A percentile compares a stretch with the other conserved stretches of the same genome.
Conservation (phyloP, 2,329 filamentous ascomycete genomes). For the Penicillium italicum region DNA sequence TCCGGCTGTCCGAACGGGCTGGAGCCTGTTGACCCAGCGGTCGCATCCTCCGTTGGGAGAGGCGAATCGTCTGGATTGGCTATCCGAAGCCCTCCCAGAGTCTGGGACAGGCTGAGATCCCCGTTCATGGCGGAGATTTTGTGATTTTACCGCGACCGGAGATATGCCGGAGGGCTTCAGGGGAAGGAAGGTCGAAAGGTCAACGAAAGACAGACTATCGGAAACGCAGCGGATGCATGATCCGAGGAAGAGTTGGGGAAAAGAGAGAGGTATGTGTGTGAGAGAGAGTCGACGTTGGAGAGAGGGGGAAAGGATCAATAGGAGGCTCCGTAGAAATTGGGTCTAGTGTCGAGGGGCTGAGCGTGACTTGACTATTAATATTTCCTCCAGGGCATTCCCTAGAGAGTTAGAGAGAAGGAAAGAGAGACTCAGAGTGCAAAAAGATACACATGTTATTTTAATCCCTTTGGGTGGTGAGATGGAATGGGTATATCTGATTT, state of each 20-base stretch:
- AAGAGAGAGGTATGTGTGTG: neutral
- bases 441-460: neutral
- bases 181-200: slow-evolving; percentile 6
- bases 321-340: slow-evolving; percentile 23
- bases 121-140: slow-evolving; percentile 67
- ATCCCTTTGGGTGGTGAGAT: neutral
- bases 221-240: slow-evolving; percentile 32
- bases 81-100: slow-evolving; percentile 89
- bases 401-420: neutral
- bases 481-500: slow-evolving; percentile 3
- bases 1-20: slow-evolving; percentile 20
- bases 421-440: neutral
- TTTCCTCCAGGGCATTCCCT: neutral
- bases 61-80: slow-evolving; percentile 85
- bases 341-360: slow-evolving; percentile 22
- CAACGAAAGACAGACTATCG: slow-evolving; percentile 24
- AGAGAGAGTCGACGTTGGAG: slow-evolving; percentile 6
- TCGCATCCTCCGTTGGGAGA: slow-evolving; percentile 36
- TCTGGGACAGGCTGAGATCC: slow-evolving; percentile 87
- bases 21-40: slow-evolving; percentile 24
- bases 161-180: neutral
- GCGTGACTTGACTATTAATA: slow-evolving; percentile 9
- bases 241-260: slow-evolving; percentile 17
- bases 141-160: neutral
- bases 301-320: slow-evolving; percentile 22